Conservation (phyloP, 805 yeast species). For the Starmerella vitae region DNA sequence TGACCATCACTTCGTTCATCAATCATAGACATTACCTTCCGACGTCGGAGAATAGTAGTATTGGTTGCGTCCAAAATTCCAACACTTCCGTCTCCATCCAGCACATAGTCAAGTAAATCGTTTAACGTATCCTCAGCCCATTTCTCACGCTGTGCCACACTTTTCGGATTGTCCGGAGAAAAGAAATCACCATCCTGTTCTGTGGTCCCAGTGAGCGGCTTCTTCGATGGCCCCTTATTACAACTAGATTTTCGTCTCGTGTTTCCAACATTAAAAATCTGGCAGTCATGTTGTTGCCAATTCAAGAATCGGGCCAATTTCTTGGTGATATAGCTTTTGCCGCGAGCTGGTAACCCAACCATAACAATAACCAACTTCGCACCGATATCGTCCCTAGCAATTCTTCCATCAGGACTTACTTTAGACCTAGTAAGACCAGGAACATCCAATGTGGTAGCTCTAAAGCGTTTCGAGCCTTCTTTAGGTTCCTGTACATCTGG, state of each 20-base stretch:
- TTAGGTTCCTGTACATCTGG: too few relatives aligned
- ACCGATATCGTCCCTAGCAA: constrained; percentile 46
- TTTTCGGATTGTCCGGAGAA: constrained; percentile 58
- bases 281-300: constrained; percentile 85
- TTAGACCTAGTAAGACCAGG: constrained; percentile 83
- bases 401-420: constrained; percentile 52
- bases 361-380: constrained; percentile 81
- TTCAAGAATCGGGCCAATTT: constrained; percentile 80
- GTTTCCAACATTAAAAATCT: constrained; percentile 90
- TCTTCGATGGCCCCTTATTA: constrained; percentile 53
- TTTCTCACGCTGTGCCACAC: constrained; percentile 59
- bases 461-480: constrained; percentile 15
- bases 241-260: constrained; percentile 63
- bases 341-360: constrained; percentile 93
- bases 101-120: constrained; percentile 63
- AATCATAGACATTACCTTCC: constrained; percentile 37
- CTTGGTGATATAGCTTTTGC: constrained; percentile 85
- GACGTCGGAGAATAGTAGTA: constrained; percentile 61
- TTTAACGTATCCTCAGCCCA: constrained; percentile 96
- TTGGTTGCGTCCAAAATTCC: constrained; percentile 93
- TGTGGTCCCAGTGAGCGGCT: constrained; percentile 41
- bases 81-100: constrained; percentile 74
- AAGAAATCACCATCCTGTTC: constrained; percentile 73
- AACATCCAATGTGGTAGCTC: constrained; percentile 76
- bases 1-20: constrained; percentile 30